Evolutionary conservation across 2,329 filamentous ascomycete species (phyloP), one percentile per base, ranked within the genome.

Genomic region (Shiraia bambusicola): DNA sequence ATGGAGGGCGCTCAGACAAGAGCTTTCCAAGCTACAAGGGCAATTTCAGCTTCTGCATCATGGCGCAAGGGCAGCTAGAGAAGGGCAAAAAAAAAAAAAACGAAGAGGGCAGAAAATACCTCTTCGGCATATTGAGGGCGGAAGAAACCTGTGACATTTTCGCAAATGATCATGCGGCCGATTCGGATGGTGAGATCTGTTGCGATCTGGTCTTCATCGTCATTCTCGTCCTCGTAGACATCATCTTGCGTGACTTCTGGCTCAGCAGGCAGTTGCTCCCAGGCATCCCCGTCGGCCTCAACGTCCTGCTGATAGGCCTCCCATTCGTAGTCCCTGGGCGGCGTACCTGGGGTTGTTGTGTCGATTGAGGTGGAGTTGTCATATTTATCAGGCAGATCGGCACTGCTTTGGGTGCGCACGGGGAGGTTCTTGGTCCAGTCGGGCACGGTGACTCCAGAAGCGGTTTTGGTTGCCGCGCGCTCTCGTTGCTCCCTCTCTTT

Each of bases 71-170:
- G 37, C 17, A 16, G 34, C 27, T 34, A 12, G 35, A 31, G 37
- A 32, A 37, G 43, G 14, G 34, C 27, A 34, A 12, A 36, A 31
- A 36, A 32, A 37, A 45, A 27, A 32, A 31, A 48, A 37, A 45
- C 26, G 31, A 40, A 47, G 22, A 52, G 50, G 49, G 51, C 40
- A 34, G 37, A 56, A 39, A 56, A 42, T 66, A 68, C 65, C 62
- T 69, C 65, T 65, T 69, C 65, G 40, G 65, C 65, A 50, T 69
- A 69, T 43, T 69, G 65, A 40, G 65, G 65, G 27, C 64, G 63
- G 36, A 67, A 67, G 38, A 67, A 66, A 28, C 65, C 65, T 45
- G 63, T 66, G 28, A 67, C 61, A 19, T 67, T 69, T 32, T 69
- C 65, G 45, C 63, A 67, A n/a, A 69, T 66, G 26, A 69, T 66